These are phyloP conservation scores for Collybia sp. DNA, from an alignment of 768 basidiomycete genomes.

Conservation along the genomic window DNA sequence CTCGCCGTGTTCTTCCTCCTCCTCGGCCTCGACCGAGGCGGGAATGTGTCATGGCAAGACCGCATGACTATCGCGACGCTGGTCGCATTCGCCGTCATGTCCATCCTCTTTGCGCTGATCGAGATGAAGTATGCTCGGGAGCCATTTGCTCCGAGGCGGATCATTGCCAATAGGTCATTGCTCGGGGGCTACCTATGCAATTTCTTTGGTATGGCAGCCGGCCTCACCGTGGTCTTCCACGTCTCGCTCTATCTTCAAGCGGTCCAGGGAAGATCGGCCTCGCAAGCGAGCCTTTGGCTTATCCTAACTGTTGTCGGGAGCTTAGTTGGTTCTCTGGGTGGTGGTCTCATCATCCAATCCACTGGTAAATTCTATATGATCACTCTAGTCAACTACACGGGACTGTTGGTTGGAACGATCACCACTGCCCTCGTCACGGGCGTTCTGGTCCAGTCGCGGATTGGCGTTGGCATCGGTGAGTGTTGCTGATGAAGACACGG, in stretches of 20 bases:
- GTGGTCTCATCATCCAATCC: slow-evolving; percentile 51
- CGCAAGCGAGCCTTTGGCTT: slow-evolving; percentile 47
- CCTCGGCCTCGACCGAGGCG: slow-evolving; percentile 50
- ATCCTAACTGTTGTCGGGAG: slow-evolving; percentile 41
- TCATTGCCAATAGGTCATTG: slow-evolving; percentile 44
- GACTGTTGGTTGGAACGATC: slow-evolving; percentile 32
- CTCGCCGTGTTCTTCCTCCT: slow-evolving; percentile 53
- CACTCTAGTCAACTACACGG: slow-evolving; percentile 37
- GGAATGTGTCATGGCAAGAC: slow-evolving; percentile 44
- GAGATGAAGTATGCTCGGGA: slow-evolving; percentile 50
- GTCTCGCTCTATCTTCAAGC: slow-evolving; percentile 57
- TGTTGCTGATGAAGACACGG: neutral
- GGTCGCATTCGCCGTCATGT: slow-evolving; percentile 24
- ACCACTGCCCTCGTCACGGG: slow-evolving; percentile 36
- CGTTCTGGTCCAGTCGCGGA: slow-evolving; percentile 25
- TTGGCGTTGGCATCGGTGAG: slow-evolving; percentile 38
- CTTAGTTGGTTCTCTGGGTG: slow-evolving; percentile 42
- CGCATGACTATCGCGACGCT: slow-evolving; percentile 30
- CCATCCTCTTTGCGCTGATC: slow-evolving; percentile 35
- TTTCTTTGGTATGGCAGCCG: slow-evolving; percentile 46
- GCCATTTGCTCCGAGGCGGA: slow-evolving; percentile 53
- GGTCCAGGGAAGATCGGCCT: slow-evolving; percentile 40
- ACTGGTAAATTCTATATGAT: slow-evolving; percentile 54
- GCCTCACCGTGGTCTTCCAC: slow-evolving; percentile 45
- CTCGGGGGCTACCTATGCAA: slow-evolving; percentile 55